These are phyloP conservation scores for Zasmidium citrigriseum DNA, from an alignment of 2,329 filamentous ascomycete species.

Conservation along the genomic window DNA sequence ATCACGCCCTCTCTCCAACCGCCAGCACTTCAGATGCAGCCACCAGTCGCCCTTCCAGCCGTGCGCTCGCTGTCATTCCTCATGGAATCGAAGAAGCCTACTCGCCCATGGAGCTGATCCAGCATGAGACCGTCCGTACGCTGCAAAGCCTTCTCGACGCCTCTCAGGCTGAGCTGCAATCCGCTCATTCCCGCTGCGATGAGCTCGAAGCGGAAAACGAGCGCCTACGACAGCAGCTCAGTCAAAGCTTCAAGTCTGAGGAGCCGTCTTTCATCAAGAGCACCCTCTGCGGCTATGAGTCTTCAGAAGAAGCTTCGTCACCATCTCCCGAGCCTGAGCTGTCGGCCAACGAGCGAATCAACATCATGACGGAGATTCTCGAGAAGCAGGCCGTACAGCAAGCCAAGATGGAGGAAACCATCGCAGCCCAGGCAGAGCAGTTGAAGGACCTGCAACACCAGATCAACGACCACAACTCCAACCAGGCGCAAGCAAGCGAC, in stretches of 20 bases:
- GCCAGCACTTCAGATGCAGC: background rate
- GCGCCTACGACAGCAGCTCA: background rate
- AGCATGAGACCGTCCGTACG: background rate
- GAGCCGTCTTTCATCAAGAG: too few relatives aligned
- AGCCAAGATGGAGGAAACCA: too few relatives aligned
- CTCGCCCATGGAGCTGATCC: slow-evolving; percentile 3
- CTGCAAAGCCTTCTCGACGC: background rate
- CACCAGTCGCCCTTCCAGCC: background rate
- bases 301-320: too few relatives aligned
- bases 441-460: too few relatives aligned
- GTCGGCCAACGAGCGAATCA: too few relatives aligned
- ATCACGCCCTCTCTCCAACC: background rate
- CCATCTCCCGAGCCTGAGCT: too few relatives aligned
- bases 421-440: too few relatives aligned
- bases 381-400: too few relatives aligned
- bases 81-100: background rate
- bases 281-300: background rate
- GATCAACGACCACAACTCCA: too few relatives aligned
- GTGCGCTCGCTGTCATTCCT: background rate
- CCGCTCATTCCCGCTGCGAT: slow-evolving; percentile 2
- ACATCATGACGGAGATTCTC: too few relatives aligned
- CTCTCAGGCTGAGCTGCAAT: background rate
- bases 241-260: background rate
- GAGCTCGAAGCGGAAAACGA: slow-evolving; percentile 4
- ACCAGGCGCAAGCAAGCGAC: too few relatives aligned